Evolutionary conservation across 768 basidiomycete species (phyloP), one percentile per base, ranked within the genome.

Genomic region (Cyclocybe cylindracea): DNA sequence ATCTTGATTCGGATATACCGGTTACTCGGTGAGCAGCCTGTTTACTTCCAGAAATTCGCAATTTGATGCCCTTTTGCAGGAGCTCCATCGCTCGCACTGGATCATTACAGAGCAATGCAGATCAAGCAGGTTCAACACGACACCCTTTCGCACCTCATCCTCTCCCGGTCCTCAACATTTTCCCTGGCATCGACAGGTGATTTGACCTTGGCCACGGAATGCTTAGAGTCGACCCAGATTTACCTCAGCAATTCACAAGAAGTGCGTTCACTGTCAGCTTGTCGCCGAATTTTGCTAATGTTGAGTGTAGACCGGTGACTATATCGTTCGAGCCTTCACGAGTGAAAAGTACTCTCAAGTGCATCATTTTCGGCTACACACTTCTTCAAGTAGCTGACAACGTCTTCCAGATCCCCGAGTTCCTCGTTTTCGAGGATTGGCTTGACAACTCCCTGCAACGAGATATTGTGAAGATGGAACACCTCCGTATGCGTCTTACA

Each of bases 61-160:
- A 35, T 56, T 14, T 13, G 38, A 37, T 35, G 34, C 9, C 53
- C n/a, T 33, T 46, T 36, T 24, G 10, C 58, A 93, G 92, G 89
- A 51, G 87, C 89, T 11, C 78, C 91, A 0, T 79, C 83, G 4
- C 68, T 83, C 38, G 86, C 90, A 3, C 57, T 93, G 55, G 86
- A 91, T 48, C 91, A 94, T 61, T 95, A 92, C 64, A 83, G 84
- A 29, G 71, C 74, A 18, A 77, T 95, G 73, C 83, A 85, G 54
- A 74, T 91, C 55, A 94, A 94, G 65, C 88, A 91, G 61, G 80
- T 95, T 18, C 93, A 96, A 65, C 81, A 87, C 51, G 94, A 97
- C 61, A 96, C 94, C 1, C 75, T 97, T 7, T 91, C 91, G 1
- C 91, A 96, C 64, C 80, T 91, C 48, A 69, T 94, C 46, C 78